Evolutionary conservation across 495 filamentous ascomycete species (phyloP).

Genomic region (Aspergillus sclerotiicarbonarius): DNA sequence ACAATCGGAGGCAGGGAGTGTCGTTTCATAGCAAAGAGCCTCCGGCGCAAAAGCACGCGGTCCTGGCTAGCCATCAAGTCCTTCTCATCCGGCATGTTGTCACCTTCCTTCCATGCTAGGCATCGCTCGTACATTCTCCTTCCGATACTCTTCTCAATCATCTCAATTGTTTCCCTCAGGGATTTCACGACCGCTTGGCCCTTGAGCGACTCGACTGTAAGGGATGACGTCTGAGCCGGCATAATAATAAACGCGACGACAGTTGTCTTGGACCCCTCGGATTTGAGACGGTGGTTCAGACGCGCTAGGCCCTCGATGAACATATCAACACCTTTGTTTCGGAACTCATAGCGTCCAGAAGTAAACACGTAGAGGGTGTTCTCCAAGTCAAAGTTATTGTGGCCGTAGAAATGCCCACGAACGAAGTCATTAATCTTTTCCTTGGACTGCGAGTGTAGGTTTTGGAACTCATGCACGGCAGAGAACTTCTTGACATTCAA

Average conservation of each 20-base stretch:
- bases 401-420: slow-evolving; percentile 96
- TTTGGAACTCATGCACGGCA: slow-evolving; percentile 98
- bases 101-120: slow-evolving; percentile 90
- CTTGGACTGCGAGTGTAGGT: slow-evolving; percentile 92
- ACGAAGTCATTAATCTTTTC: slow-evolving; percentile 98
- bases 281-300: slow-evolving; percentile 89
- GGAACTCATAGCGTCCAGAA: slow-evolving; percentile 91
- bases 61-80: slow-evolving; percentile 89
- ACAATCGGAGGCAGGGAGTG: slow-evolving; percentile 88
- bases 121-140: slow-evolving; percentile 92
- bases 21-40: slow-evolving; percentile 95
- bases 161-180: slow-evolving; percentile 82
- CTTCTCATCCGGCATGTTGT: slow-evolving; percentile 90
- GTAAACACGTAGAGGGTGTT: slow-evolving; percentile 99
- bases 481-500: slow-evolving; percentile 99
- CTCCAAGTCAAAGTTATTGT: slow-evolving; percentile 93
- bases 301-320: slow-evolving; percentile 95
- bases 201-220: slow-evolving; percentile 94
- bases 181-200: slow-evolving; percentile 98
- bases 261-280: slow-evolving; percentile 80
- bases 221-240: slow-evolving; percentile 94
- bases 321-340: slow-evolving; percentile 99
- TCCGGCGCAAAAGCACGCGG: slow-evolving; percentile 85
- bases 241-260: slow-evolving; percentile 99
- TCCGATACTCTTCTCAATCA: slow-evolving; percentile 86